Conservation (phyloP, 371 early-diverging fungal genomes). For the Mucor ambiguus region DNA sequence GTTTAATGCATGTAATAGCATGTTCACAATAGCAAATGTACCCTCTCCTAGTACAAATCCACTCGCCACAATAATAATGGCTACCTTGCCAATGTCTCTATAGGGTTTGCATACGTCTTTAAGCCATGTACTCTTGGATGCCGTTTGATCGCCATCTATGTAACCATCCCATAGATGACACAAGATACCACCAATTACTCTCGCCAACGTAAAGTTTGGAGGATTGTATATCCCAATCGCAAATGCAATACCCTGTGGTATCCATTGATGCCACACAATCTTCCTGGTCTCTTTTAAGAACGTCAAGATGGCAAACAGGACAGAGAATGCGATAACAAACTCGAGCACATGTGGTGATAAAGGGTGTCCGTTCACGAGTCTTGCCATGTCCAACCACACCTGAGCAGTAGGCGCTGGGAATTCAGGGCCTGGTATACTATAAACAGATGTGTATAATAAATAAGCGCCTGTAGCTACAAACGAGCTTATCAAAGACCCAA, state of each 20-base stretch:
- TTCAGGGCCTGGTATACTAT: constrained; percentile 70
- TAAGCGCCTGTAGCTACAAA: constrained; percentile 60
- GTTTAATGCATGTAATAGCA: constrained; percentile 39
- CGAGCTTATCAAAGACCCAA: constrained; percentile 54
- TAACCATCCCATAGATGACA: constrained; percentile 49
- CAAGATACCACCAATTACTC: constrained; percentile 68
- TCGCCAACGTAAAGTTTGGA: constrained; percentile 74
- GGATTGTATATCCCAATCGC: constrained; percentile 85
- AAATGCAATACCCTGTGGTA: constrained; percentile 79
- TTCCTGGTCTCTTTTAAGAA: constrained; percentile 39
- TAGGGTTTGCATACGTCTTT: constrained; percentile 10
- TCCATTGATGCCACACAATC: constrained; percentile 37
- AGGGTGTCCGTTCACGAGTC: constrained; percentile 75
- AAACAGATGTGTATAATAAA: constrained; percentile 68
- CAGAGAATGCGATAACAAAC: constrained; percentile 58
- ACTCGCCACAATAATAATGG: constrained; percentile 71
- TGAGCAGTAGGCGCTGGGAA: constrained; percentile 78
- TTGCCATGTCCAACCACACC: constrained; percentile 80
- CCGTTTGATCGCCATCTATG: constrained; percentile 23
- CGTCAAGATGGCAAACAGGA: constrained; percentile 59
- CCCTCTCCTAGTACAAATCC: constrained; percentile 84
- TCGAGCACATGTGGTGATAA: constrained; percentile 63
- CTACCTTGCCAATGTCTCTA: constrained; percentile 44
- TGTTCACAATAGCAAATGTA: constrained; percentile 61
- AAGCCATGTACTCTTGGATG: not conserved